Conservation (phyloP, 164 flowering plant species). For the Hamamelis virginiana region DNA sequence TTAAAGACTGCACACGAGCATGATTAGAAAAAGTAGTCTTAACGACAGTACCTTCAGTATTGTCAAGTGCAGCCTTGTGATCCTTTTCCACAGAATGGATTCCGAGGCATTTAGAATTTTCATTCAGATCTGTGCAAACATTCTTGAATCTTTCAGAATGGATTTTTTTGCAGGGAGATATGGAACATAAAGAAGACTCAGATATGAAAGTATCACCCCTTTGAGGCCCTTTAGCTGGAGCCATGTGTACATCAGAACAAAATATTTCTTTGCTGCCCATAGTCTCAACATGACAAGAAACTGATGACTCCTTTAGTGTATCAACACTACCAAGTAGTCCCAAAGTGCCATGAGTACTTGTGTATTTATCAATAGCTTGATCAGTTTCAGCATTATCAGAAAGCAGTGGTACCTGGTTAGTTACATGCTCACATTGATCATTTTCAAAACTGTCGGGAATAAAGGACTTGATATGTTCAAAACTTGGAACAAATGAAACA, state of each 20-base stretch:
- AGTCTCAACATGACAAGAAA: conserved; percentile 19
- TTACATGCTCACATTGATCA: conserved; percentile 19
- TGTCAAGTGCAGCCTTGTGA: background rate
- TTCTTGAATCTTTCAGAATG: background rate
- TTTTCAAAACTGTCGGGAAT: conserved; percentile 63
- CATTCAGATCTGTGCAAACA: conserved; percentile 2
- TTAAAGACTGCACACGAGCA: background rate
- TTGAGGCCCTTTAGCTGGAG: conserved; percentile 7
- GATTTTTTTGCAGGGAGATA: conserved; percentile 6
- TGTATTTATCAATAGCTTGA: conserved; percentile 11
- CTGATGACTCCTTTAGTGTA: conserved; percentile 15
- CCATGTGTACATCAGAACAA: background rate
- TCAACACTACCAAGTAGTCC: conserved; percentile 16
- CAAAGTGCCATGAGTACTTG: conserved; percentile 6
- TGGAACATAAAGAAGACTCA: conserved; percentile 18
- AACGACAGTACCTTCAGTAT: conserved; percentile 21
- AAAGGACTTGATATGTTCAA: conserved; percentile 29
- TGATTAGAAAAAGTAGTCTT: background rate
- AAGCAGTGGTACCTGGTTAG: conserved; percentile 10
- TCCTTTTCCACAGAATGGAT: conserved; percentile 10
- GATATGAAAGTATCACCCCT: conserved; percentile 11
- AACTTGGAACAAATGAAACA: conserved; percentile 22
- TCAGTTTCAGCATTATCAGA: conserved; percentile 28
- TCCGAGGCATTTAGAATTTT: conserved; percentile 10
- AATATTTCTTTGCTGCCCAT: conserved; percentile 11